Evolutionary conservation across 345 rosid genomes (phyloP), one percentile per base, ranked within the genome.

Genomic region (Hibiscus trionum): DNA sequence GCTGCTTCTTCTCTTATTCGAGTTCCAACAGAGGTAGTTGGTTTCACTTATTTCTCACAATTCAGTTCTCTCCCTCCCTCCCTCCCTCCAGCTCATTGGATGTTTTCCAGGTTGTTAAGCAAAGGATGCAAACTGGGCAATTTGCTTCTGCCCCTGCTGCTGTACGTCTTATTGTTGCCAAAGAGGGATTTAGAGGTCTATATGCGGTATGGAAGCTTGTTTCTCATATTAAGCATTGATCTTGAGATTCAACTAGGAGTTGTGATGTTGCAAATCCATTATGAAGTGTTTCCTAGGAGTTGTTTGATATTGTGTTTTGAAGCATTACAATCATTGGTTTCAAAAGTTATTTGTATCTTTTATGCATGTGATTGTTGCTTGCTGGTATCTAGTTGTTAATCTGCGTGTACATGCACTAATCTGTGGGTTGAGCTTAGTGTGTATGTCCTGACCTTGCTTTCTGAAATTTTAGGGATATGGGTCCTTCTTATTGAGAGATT

Each of bases 401-500:
- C 10, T 39, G 63, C 63, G 9, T 29, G 29, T 59, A 2, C 52
- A 39, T 69, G 19, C 55, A 33, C 9, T 35, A 63, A 52, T 29
- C 66, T 33, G 12, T n/a, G n/a, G 2, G 39, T 14, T 59, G 52
- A 52, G 60, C 19, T 35, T 55, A 35, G 53, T 39, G 49, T 11
- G 27, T 21, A 14, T 73, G 39, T 69, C 59, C 17, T 73, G 52
- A 64, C 47, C 27, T 27, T 53, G 59, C 1, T 63, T 64, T 49
- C 42, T 67, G 70, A 71, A 73, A 66, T 37, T 81, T 75, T 76
- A 93, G 98, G 98, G 97, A 6, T 93, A 86, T 76, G 90, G 98
- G 74, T 91, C 96, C 49, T 90, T 91, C 77, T 78, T 93, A 68
- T 66, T 93, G 84, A 84, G 95, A 78, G 98, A 93, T 81, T 82